Evolutionary conservation across 805 yeast genomes (phyloP).

Genomic region (Barnettozyma californica): DNA sequence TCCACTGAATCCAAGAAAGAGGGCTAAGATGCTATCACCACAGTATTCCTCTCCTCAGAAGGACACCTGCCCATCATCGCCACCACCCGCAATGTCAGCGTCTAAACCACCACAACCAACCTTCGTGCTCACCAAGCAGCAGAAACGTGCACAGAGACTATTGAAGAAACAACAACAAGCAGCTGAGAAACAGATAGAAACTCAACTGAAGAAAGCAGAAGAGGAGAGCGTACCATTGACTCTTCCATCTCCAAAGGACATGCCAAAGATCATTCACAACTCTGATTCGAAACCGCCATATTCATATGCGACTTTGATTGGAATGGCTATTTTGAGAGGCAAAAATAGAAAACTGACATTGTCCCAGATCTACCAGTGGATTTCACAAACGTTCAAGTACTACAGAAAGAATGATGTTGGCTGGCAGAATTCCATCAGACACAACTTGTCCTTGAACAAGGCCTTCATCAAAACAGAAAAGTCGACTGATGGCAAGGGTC

Average conservation of each 20-base stretch:
- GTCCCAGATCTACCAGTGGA: slow-evolving; percentile 90
- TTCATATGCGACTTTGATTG: slow-evolving; percentile 90
- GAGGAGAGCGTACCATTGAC: slow-evolving; percentile 1
- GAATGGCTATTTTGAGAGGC: slow-evolving; percentile 87
- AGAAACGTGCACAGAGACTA: slow-evolving; percentile 11
- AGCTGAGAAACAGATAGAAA: slow-evolving; percentile 4
- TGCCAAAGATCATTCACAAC: slow-evolving; percentile 21
- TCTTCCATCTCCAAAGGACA: slow-evolving; percentile 20
- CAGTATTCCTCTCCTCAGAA: slow-evolving; percentile 24
- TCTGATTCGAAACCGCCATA: slow-evolving; percentile 71
- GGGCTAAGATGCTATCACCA: slow-evolving; percentile 22
- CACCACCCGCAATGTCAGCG: slow-evolving; percentile 7
- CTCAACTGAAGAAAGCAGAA: background rate
- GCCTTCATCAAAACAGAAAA: slow-evolving; percentile 89
- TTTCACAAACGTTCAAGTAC: slow-evolving; percentile 75
- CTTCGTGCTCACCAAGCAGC: slow-evolving; percentile 15
- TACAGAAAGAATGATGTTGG: slow-evolving; percentile 85
- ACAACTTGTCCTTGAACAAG: slow-evolving; percentile 86
- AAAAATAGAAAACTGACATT: slow-evolving; percentile 64
- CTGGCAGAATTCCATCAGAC: slow-evolving; percentile 97
- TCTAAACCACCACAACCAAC: slow-evolving; percentile 23
- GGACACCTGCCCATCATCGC: slow-evolving; percentile 1
- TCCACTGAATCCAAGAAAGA: slow-evolving; percentile 20
- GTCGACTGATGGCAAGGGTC: slow-evolving; percentile 81
- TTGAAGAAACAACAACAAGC: slow-evolving; percentile 2